Evolutionary conservation across 805 yeast genomes (phyloP), one percentile per base, ranked within the genome.

Genomic region (Cyberlindnera samutprakarnensis): DNA sequence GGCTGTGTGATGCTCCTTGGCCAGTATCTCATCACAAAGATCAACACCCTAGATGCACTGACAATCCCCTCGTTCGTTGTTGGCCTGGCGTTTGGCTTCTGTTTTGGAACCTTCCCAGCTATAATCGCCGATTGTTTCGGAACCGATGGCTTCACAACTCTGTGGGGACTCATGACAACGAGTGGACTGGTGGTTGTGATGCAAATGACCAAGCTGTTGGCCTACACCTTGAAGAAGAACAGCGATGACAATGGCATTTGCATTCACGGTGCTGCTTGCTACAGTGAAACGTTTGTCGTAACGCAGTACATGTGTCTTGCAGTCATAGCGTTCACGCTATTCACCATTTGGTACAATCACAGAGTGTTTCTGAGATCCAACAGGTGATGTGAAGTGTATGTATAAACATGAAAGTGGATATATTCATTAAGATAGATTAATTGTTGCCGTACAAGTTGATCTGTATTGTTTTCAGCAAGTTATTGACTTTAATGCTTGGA

Each of bases 101-200:
- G 73, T 4, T 80, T 77, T 57, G 90, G 90, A 0, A 71, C 79
- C 0, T 77, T 76, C 50, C 94, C 94, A 4, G 80, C 88, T 1
- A 66, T 79, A 3, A 65, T 80, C 18, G 87, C 87, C 0, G 94
- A 82, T 41, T 59, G 64, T 11, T 80, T 79, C 57, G 88, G 88
- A 2, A 68, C 83, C 0, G 63, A 57, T 6, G 68, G 75, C 0
- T 82, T 79, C 51, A 75, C 86, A 15, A 78, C 88, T 0, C 66
- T 78, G 1, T 82, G 92, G 90, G 86, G 90, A 0, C 56, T 81
- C 25, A 56, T 75, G 12, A 78, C 87, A 16, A 75, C 86, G 0
- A 88, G 88, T 7, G 85, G 86, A 2, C 56, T 79, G 14, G 27
- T 72, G 4, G 59, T 71, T 0, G 67, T 81, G 25, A 72, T 70